Evolutionary conservation across 805 yeast genomes (phyloP).

Genomic region (Kazachstania martiniae): DNA sequence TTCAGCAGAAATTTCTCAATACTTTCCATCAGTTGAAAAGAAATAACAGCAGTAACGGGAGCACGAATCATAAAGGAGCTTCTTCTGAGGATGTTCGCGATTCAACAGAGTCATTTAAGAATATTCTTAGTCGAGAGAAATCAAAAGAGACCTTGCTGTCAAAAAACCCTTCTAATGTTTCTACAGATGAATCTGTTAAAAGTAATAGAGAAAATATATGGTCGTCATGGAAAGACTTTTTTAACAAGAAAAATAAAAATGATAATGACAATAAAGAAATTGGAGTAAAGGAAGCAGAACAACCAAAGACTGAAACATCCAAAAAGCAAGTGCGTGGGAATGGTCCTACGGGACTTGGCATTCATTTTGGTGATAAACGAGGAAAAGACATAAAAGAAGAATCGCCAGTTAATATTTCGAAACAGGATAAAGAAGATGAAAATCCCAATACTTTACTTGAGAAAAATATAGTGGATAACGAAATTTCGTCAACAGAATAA

Average conservation of each 20-base stretch:
- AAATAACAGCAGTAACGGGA: conserved; percentile 4
- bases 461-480: too few relatives aligned
- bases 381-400: conserved; percentile 7
- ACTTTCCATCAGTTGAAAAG: conserved; percentile 26
- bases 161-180: not conserved
- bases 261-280: conserved; percentile 5
- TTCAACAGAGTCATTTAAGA: too few relatives aligned
- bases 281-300: not conserved
- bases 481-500: too few relatives aligned
- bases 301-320: not conserved
- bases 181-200: not conserved
- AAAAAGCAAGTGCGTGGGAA: too few relatives aligned
- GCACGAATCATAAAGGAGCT: conserved; percentile 3
- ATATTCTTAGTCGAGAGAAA: too few relatives aligned
- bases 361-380: conserved; percentile 6
- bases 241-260: conserved; percentile 15
- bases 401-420: too few relatives aligned
- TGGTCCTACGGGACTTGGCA: too few relatives aligned
- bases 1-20: conserved; percentile 23
- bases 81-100: conserved; percentile 1
- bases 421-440: too few relatives aligned
- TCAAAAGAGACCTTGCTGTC: conserved; percentile 2
- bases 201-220: conserved; percentile 10
- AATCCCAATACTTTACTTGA: too few relatives aligned
- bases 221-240: conserved; percentile 21